These are phyloP conservation scores for Fusarium hostae DNA, from an alignment of 2,329 filamentous ascomycete genomes.

Conservation along the genomic window DNA sequence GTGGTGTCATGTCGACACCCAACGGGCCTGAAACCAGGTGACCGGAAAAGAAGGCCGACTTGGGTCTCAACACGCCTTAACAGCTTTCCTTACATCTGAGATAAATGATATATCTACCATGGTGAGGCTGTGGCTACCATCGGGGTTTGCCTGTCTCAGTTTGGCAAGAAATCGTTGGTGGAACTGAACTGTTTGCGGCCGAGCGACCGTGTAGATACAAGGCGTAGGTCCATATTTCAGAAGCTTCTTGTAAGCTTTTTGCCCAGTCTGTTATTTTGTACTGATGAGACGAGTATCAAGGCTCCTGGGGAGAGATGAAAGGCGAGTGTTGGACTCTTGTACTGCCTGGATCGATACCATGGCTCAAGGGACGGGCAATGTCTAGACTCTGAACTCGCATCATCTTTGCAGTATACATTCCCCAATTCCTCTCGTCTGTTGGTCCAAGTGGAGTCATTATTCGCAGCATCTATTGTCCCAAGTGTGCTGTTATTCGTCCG, in stretches of 20 bases:
- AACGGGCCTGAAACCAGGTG: conserved; percentile 9
- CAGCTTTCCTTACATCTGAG: neutral
- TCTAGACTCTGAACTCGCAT: neutral
- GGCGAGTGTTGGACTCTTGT: neutral
- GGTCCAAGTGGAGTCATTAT: too few species aligned
- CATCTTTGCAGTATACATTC: neutral
- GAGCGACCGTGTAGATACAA: conserved; percentile 1
- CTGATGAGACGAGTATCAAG: neutral
- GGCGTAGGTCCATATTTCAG: neutral
- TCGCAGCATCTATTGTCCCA: neutral
- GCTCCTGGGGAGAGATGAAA: neutral
- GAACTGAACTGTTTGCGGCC: neutral
- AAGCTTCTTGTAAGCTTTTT: neutral
- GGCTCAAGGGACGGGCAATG: too few species aligned
- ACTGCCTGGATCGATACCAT: neutral
- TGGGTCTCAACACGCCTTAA: neutral
- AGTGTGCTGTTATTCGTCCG: rapidly evolving
- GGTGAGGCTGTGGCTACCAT: neutral
- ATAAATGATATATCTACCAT: neutral
- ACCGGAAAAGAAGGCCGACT: conserved; percentile 9
- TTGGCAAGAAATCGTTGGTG: neutral
- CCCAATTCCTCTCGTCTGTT: too few species aligned
- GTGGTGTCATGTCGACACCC: neutral
- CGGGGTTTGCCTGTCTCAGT: neutral
- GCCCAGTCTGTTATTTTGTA: neutral